Evolutionary conservation across 108 stramenopile species (phyloP).

Genomic region (Nitzschia sp.): DNA sequence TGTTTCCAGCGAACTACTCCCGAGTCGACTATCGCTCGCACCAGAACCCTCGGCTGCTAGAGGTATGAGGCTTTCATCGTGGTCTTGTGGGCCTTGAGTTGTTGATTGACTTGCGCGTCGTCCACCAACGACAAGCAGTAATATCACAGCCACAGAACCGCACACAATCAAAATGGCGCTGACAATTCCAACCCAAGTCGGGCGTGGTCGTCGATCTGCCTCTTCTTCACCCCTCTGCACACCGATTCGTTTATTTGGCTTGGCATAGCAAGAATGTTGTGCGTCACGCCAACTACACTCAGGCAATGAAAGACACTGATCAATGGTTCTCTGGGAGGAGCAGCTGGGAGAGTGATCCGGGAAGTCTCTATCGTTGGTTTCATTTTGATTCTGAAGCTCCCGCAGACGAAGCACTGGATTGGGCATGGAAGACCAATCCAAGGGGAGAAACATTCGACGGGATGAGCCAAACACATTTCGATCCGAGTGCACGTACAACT

Average conservation of each 20-base stretch:
- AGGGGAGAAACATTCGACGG: slow-evolving; percentile 1
- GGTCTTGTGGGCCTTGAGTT: too few relatives aligned
- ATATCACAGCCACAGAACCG: neutral
- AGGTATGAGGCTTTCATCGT: neutral
- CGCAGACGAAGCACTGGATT: neutral
- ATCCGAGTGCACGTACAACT: slow-evolving; percentile 4
- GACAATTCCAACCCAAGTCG: neutral
- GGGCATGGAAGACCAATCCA: neutral
- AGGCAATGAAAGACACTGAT: neutral
- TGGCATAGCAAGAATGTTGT: neutral
- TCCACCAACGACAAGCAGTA: neutral
- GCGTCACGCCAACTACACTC: neutral
- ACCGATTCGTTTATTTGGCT: neutral
- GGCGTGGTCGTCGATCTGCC: neutral
- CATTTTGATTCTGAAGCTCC: neutral
- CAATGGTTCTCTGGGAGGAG: neutral
- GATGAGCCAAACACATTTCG: neutral
- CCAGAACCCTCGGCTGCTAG: neutral
- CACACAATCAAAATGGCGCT: neutral
- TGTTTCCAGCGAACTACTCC: neutral
- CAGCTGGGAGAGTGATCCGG: neutral
- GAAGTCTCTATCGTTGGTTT: too few relatives aligned
- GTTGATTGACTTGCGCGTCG: too few relatives aligned
- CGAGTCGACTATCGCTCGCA: neutral
- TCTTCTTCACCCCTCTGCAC: neutral